Base-by-base conservation (phyloP, 2,329 filamentous ascomycete genomes). In the Pseudogymnoascus destructans region DNA sequence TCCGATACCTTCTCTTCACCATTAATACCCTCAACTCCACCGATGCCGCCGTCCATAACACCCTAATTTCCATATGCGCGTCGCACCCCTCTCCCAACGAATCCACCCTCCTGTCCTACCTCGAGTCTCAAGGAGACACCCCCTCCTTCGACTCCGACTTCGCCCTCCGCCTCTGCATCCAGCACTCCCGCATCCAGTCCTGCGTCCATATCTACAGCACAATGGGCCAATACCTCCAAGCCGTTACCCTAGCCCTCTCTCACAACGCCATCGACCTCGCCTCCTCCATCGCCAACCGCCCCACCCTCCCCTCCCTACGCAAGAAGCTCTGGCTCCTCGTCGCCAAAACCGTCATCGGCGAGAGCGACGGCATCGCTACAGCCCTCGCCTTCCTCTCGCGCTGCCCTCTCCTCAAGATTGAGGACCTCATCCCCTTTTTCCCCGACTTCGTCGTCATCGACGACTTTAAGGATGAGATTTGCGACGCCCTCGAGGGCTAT, bases 381-480 rank as follows among this genome's bases (percentile, higher is more conserved):
- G 93, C 93, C 1, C 95, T 98, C 64, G 89, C 95, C 61, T 96
- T 98, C 68, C 78, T 97, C 10, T 89, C 89, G 64, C 85, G 89
- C 8, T 96, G 92, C 70, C 42, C 42, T 3, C 78, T 97, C 10
- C 80, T 98, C 55, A 86, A 87, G 62, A 98, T 98, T 63, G 93
- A 98, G 73, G 93, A 98, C 67, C 74, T 98, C 27, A 97, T 98
- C 38, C 93, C 93, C 0, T 96, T 98, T 75, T 98, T 98, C 73
- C 93, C 93, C 0, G 93, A 98, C 70, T 98, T 98, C 69, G 90
- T 97, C 21, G 87, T 97, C 57, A 97, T 98, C 62, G 93, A 98
- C 69, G 93, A 97, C 71, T 98, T 98, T 79, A 96, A 97, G 69
- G 91, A 97, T 63, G 93, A 98, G 70, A 97, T 98, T 35, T 98